Evolutionary conservation across 2,329 filamentous ascomycete genomes (phyloP).

Genomic region (Thelonectria blattea): DNA sequence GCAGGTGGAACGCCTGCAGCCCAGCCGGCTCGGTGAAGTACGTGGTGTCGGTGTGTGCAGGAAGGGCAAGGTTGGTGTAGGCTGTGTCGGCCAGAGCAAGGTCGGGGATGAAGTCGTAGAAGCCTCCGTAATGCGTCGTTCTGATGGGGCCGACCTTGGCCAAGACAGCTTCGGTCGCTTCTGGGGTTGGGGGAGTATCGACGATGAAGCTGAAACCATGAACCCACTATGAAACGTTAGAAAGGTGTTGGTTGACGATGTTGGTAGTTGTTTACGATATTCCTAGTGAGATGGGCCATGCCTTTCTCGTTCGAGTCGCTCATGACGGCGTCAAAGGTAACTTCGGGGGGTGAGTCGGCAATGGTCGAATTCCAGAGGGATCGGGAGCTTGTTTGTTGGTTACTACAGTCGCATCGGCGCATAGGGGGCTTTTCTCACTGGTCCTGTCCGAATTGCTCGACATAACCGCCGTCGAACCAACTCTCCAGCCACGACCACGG

Average conservation of each 20-base stretch:
- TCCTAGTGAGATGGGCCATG: slow-evolving; percentile 66
- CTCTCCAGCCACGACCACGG: slow-evolving; percentile 51
- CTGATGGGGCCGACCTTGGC: slow-evolving; percentile 86
- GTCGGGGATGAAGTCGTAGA: slow-evolving; percentile 86
- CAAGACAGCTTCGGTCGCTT: slow-evolving; percentile 76
- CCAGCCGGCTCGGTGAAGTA: slow-evolving; percentile 95
- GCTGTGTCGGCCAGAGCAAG: slow-evolving; percentile 87
- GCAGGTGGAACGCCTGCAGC: slow-evolving; percentile 89
- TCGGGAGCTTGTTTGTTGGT: slow-evolving; percentile 23
- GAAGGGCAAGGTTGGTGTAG: slow-evolving; percentile 84
- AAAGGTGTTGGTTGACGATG: neutral
- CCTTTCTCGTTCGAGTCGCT: slow-evolving; percentile 50
- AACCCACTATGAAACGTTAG: slow-evolving; percentile 55
- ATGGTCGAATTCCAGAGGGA: slow-evolving; percentile 41
- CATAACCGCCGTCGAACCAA: slow-evolving; percentile 27
- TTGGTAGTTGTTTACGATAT: slow-evolving; percentile 62
- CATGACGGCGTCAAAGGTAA: slow-evolving; percentile 68
- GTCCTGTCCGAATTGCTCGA: slow-evolving; percentile 29
- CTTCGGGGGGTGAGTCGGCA: slow-evolving; percentile 58
- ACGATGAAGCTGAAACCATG: slow-evolving; percentile 82
- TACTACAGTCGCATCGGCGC: neutral
- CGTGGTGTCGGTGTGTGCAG: slow-evolving; percentile 90
- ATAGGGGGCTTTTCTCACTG: slow-evolving; percentile 24
- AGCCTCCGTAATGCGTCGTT: slow-evolving; percentile 85
- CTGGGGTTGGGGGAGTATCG: slow-evolving; percentile 68